Conservation (phyloP, 2,329 filamentous ascomycete genomes). For the Calonectria pauciramosa region DNA sequence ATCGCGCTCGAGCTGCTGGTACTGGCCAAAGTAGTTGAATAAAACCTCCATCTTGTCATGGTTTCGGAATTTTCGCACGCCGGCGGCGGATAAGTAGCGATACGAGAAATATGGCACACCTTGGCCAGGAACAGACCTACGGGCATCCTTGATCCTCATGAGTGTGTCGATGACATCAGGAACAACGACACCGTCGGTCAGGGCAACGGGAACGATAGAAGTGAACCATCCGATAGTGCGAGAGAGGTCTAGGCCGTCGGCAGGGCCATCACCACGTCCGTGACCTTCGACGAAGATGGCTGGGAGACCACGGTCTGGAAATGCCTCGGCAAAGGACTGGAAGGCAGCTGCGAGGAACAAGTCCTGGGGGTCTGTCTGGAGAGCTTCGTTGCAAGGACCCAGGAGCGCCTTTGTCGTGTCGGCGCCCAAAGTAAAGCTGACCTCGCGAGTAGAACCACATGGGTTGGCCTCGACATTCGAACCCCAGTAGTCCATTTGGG, state of each 20-base stretch:
- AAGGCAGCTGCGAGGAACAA: constrained; percentile 50
- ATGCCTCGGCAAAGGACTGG: constrained; percentile 45
- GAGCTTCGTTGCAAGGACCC: constrained; percentile 33
- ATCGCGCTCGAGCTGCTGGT: constrained; percentile 47
- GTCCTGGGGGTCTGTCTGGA: constrained; percentile 52
- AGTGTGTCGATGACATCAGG: constrained; percentile 27
- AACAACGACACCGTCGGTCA: background rate
- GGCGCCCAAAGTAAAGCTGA: background rate
- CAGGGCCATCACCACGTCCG: constrained; percentile 50
- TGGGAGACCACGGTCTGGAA: constrained; percentile 46
- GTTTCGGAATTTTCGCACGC: constrained; percentile 23
- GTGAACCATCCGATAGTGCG: constrained; percentile 57
- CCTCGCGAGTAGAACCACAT: background rate
- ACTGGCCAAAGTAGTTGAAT: constrained; percentile 46
- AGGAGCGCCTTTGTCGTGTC: background rate
- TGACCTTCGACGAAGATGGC: constrained; percentile 53
- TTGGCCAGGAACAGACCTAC: constrained; percentile 26
- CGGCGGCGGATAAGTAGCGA: constrained; percentile 13
- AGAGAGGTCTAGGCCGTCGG: constrained; percentile 47
- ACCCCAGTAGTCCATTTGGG: background rate
- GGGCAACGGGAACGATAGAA: constrained; percentile 48
- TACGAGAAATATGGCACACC: constrained; percentile 20
- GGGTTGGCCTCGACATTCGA: background rate
- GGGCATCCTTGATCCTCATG: constrained; percentile 37
- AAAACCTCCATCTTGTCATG: constrained; percentile 26